A percentile compares a stretch with the other conserved stretches of the same genome.
These are phyloP conservation scores for Saturnispora ahearnii DNA, from an alignment of 805 yeast species.

Conservation along the genomic window DNA sequence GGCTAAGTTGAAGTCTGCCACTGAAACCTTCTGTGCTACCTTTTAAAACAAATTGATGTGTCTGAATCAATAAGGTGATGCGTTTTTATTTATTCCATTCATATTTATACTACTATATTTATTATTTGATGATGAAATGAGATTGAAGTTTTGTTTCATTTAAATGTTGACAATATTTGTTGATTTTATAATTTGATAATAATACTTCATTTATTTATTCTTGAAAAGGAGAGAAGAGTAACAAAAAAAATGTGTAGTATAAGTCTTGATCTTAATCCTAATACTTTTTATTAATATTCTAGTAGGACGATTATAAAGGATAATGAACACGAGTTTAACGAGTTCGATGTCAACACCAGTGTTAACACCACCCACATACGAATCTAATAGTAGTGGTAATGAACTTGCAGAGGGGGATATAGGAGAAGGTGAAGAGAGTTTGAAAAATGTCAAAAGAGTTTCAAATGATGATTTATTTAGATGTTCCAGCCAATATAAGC, in stretches of 20 bases:
- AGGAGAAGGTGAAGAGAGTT: not conserved
- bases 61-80: not conserved
- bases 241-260: no score
- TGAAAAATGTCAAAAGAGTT: conserved; percentile 17
- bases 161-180: conserved; percentile 1
- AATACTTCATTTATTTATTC: not conserved
- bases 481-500: conserved; percentile 70
- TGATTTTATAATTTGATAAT: not conserved
- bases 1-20: conserved; percentile 79
- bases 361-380: not conserved
- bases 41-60: conserved; percentile 33
- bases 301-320: no score
- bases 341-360: not conserved
- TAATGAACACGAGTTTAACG: not conserved
- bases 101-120: conserved; percentile 14
- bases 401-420: not conserved
- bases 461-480: conserved; percentile 84
- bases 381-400: not conserved
- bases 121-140: conserved; percentile 18
- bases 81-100: conserved; percentile 12
- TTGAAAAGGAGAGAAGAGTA: not conserved
- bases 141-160: conserved; percentile 8
- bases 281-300: no score
- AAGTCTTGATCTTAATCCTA: no score
- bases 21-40: conserved; percentile 88